These are phyloP conservation scores for Solioccasus polychromus DNA, from an alignment of 768 basidiomycete species.

Conservation along the genomic window DNA sequence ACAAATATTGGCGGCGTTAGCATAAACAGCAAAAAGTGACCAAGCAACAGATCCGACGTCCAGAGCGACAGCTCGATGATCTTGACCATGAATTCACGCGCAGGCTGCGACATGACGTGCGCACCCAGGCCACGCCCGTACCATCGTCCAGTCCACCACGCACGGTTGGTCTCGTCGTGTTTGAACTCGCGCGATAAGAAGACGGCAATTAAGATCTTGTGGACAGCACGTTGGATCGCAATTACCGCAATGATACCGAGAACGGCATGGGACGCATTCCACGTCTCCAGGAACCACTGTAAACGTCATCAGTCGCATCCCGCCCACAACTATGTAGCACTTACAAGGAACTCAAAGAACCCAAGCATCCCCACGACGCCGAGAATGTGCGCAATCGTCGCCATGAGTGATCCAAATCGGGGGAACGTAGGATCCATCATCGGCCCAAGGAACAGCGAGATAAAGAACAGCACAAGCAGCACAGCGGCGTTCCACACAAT, in stretches of 20 bases:
- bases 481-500: slow-evolving; percentile 94
- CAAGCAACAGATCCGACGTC: slow-evolving; percentile 90
- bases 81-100: slow-evolving; percentile 96
- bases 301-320: slow-evolving; percentile 13
- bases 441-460: slow-evolving; percentile 91
- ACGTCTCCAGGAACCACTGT: slow-evolving; percentile 92
- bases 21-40: slow-evolving; percentile 87
- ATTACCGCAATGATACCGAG: slow-evolving; percentile 91
- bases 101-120: slow-evolving; percentile 95
- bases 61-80: slow-evolving; percentile 94
- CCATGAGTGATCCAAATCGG: slow-evolving; percentile 90
- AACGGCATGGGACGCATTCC: slow-evolving; percentile 90
- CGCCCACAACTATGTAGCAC: slow-evolving; percentile 27
- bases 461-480: slow-evolving; percentile 81
- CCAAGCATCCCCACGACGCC: slow-evolving; percentile 85
- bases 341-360: slow-evolving; percentile 94
- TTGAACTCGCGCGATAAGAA: slow-evolving; percentile 98
- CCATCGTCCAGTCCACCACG: slow-evolving; percentile 99
- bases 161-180: slow-evolving; percentile 97
- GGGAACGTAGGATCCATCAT: slow-evolving; percentile 82
- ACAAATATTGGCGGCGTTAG: slow-evolving; percentile 84
- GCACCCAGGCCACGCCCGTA: slow-evolving; percentile 90
- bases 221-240: slow-evolving; percentile 85
- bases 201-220: slow-evolving; percentile 92
- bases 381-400: slow-evolving; percentile 80